Percentiles rank a stretch among this genome's conserved stretches.
Conservation (phyloP, 1,284 basidiomycete species). For the Papiliotrema fonsecae region DNA sequence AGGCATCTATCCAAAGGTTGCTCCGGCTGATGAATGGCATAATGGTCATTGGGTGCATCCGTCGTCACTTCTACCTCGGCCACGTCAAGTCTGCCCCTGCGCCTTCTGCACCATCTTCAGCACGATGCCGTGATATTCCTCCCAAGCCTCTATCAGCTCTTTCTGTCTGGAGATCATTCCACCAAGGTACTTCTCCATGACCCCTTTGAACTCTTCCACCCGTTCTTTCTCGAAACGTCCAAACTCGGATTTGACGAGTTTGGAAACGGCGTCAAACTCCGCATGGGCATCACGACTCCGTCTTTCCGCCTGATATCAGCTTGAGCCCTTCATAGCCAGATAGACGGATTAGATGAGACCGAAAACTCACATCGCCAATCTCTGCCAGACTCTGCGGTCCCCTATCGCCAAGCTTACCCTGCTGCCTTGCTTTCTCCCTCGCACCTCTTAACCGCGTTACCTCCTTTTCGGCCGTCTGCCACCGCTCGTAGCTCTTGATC, state of each 20-base stretch:
- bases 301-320: constrained; percentile 64
- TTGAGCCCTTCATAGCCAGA: neutral
- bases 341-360: no score
- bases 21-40: no score
- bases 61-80: neutral
- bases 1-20: no score
- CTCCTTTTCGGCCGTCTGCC: constrained; percentile 75
- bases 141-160: constrained; percentile 40
- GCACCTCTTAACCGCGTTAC: constrained; percentile 63
- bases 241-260: constrained; percentile 83
- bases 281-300: constrained; percentile 71
- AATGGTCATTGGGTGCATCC: no score
- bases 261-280: constrained; percentile 83
- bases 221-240: constrained; percentile 91
- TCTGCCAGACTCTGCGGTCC: constrained; percentile 55
- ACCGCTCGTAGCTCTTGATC: constrained; percentile 71
- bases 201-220: constrained; percentile 56
- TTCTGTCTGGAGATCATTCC: constrained; percentile 37
- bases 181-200: constrained; percentile 39
- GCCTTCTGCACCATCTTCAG: constrained; percentile 37
- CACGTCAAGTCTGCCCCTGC: constrained; percentile 9
- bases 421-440: constrained; percentile 74
- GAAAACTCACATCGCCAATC: constrained; percentile 64
- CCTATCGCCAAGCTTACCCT: constrained; percentile 55
- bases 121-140: constrained; percentile 37